A percentile compares a stretch with the other conserved stretches of the same genome.
Evolutionary conservation across 2,329 filamentous ascomycete species (phyloP).

Genomic region (Apiospora marii): DNA sequence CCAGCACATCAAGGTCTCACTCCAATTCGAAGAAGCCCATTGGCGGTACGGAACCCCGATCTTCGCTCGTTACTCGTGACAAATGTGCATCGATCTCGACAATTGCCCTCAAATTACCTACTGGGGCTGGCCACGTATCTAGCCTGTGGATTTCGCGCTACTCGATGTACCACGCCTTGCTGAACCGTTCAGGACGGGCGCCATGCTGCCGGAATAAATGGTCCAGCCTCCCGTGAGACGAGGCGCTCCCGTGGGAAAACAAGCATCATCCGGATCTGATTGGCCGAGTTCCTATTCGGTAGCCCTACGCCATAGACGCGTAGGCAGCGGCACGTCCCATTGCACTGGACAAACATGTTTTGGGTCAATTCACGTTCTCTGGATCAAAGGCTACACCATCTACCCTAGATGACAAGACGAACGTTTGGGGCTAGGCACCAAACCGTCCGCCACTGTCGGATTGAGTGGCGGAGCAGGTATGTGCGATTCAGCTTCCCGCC

Average conservation of each 20-base stretch:
- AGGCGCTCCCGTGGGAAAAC: not conserved
- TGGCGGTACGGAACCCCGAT: not conserved
- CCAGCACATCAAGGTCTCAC: not conserved
- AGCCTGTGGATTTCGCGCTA: not conserved
- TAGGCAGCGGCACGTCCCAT: not conserved
- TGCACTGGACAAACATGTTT: not conserved
- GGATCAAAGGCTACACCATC: not conserved
- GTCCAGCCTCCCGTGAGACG: not conserved
- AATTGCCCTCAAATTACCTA: not conserved
- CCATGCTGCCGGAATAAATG: not conserved
- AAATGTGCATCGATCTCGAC: not conserved
- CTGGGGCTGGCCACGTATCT: not conserved
- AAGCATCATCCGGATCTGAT: not conserved
- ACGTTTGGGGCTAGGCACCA: not conserved
- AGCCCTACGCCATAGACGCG: not conserved
- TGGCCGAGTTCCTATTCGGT: not conserved
- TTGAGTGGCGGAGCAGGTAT: not conserved
- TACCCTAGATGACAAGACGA: not conserved
- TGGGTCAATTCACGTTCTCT: not conserved
- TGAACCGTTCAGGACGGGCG: not conserved
- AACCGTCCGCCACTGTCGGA: too few relatives aligned
- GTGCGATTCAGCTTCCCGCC: not conserved
- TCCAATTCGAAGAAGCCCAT: not conserved
- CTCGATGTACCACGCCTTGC: not conserved
- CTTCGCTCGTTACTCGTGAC: not conserved